These are phyloP conservation scores for Physcomitrellopsis africana DNA, from an alignment of 225 moss, liverwort and hornwort genomes.

Conservation along the genomic window DNA sequence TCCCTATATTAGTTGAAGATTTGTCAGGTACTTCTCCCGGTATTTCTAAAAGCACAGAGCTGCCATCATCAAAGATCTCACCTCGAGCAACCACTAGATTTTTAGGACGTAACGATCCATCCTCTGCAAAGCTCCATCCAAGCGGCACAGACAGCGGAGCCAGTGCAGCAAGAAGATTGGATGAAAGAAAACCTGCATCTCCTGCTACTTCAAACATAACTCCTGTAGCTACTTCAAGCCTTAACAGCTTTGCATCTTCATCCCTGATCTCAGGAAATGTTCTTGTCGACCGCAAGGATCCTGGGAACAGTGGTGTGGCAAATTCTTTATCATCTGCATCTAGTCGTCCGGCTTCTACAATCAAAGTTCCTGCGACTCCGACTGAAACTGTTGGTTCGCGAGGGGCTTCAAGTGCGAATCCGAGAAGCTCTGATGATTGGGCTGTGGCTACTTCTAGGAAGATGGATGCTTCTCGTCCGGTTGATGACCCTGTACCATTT, in stretches of 20 bases:
- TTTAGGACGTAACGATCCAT: conserved; percentile 25
- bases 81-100: conserved; percentile 27
- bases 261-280: conserved; percentile 28
- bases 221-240: conserved; percentile 26
- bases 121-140: conserved; percentile 24
- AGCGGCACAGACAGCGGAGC: conserved; percentile 26
- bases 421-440: conserved; percentile 35
- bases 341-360: conserved; percentile 22
- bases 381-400: conserved; percentile 30
- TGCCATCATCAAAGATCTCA: conserved; percentile 31
- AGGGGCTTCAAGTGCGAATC: conserved; percentile 28
- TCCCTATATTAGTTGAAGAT: conserved; percentile 61
- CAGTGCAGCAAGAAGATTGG: conserved; percentile 27
- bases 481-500: conserved; percentile 26
- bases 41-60: conserved; percentile 18
- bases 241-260: conserved; percentile 21
- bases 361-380: neutral
- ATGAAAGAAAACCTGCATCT: conserved; percentile 38
- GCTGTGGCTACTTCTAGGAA: conserved; percentile 42
- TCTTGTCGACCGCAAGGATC: conserved; percentile 13
- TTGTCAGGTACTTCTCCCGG: conserved; percentile 30
- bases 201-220: conserved; percentile 27
- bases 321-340: conserved; percentile 1
- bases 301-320: conserved; percentile 23
- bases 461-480: conserved; percentile 20